phyloP scores from a whole-genome alignment of 306 rosid species.

The Dalbergia cultrata region DNA sequence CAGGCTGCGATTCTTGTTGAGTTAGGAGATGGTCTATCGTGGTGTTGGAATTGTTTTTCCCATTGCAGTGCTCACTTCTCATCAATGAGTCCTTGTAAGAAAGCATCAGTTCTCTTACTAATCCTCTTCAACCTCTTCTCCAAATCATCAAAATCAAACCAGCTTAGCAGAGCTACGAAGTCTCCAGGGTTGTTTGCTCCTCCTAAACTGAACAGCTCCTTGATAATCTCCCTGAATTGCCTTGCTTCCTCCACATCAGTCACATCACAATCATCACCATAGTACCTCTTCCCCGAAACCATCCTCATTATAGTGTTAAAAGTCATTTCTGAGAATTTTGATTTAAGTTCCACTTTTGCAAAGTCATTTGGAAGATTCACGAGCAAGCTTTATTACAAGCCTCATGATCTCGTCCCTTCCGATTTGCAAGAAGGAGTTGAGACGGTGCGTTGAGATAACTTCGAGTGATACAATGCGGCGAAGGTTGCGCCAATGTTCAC shows the following conservation, averaged over 20 bases:
- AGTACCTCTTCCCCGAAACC: conserved; percentile 67
- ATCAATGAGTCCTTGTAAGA: conserved; percentile 63
- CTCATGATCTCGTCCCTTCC: conserved; percentile 58
- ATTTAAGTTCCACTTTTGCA: conserved; percentile 48
- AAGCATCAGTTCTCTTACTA: conserved; percentile 41
- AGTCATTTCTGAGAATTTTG: conserved; percentile 49
- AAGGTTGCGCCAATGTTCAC: conserved; percentile 78
- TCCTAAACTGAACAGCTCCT: not conserved
- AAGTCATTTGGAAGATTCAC: not conserved
- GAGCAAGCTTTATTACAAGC: conserved; percentile 44
- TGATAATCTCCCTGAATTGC: conserved; percentile 42
- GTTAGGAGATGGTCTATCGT: not conserved
- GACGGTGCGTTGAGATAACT: conserved; percentile 57
- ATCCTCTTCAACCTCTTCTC: conserved; percentile 45
- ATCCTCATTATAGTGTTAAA: conserved; percentile 67
- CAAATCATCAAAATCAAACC: conserved; percentile 47
- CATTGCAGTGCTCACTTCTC: conserved; percentile 54
- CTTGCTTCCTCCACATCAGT: conserved; percentile 53
- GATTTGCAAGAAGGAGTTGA: conserved; percentile 36
- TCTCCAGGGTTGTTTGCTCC: conserved; percentile 53
- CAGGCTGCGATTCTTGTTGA: not conserved
- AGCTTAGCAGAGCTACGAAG: conserved; percentile 53
- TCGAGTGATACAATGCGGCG: conserved; percentile 63
- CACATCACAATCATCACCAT: conserved; percentile 50
- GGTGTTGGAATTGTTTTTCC: not conserved